A percentile compares a stretch with the other conserved stretches of the same genome.
Evolutionary conservation across 495 filamentous ascomycete genomes (phyloP).

Genomic region (Neurospora sublineolata): DNA sequence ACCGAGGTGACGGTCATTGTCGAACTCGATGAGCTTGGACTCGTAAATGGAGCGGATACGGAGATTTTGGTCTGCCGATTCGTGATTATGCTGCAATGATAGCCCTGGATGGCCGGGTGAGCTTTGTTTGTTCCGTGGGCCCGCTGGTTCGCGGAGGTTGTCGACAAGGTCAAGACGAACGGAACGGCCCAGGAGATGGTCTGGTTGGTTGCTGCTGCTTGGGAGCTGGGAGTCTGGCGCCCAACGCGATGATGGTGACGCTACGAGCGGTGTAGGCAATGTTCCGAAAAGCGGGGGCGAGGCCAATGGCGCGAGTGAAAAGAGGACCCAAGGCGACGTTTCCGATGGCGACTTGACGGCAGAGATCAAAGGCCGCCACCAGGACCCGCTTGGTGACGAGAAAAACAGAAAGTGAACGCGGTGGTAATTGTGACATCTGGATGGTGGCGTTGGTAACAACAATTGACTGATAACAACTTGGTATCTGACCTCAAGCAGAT

Average conservation of each 20-base stretch:
- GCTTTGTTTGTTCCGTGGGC: not conserved
- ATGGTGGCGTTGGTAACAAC: too few relatives aligned
- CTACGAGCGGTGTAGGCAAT: slow-evolving; percentile 35
- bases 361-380: not conserved
- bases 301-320: slow-evolving; percentile 20
- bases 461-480: too few relatives aligned
- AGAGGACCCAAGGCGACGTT: slow-evolving; percentile 29
- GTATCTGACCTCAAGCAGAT: not conserved
- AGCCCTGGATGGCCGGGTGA: too few relatives aligned
- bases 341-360: slow-evolving; percentile 1
- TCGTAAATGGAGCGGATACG: slow-evolving; percentile 54
- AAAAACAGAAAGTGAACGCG: too few relatives aligned
- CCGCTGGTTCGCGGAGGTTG: not conserved
- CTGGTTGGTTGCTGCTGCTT: not conserved
- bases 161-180: not conserved
- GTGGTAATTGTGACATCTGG: too few relatives aligned
- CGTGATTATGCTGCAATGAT: too few relatives aligned
- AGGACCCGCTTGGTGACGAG: too few relatives aligned
- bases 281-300: slow-evolving; percentile 17
- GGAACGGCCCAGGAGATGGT: not conserved
- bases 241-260: slow-evolving; percentile 32
- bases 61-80: too few relatives aligned
- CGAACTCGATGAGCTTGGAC: slow-evolving; percentile 88
- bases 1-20: slow-evolving; percentile 93
- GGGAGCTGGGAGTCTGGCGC: too few relatives aligned